Base-by-base conservation (phyloP, 495 filamentous ascomycete genomes). In the Oidiodendron maius region DNA sequence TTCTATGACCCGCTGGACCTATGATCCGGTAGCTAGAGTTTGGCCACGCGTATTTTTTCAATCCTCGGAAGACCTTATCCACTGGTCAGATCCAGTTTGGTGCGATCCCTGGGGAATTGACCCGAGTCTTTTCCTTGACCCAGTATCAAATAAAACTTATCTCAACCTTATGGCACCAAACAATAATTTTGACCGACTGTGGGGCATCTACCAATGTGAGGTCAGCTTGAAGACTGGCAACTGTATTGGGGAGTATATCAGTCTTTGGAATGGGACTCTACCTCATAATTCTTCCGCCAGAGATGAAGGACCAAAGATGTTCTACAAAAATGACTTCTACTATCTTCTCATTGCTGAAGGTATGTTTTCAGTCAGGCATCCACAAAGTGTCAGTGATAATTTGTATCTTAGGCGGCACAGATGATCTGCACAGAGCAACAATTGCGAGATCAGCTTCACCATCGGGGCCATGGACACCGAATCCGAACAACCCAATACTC, bases 291-390 rank as follows among this genome's bases (percentile, higher is more conserved):
- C 20, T 0, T 13, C 24, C 4, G 25, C 48, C 0, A 9, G 39
- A 16, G 64, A 66, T 3, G 75, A 77, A 50, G 75, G 66, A 1
- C 69, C 74, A 9, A 71, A 76, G 57, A 56, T 77, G 16, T 6
- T 71, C 56, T 60, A 67, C n/a, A 66, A 71, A 46, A 65, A 64
- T 9, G 32, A 10, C 3, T 76, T 56, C 41, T 75, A 74, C 52
- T 77, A 77, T 51, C 62, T 77, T 6, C 52, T 71, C 3, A 75
- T 68, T 26, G 74, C 71, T 1, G 74, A 77, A 44, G 75, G 71
- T 3, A n/a, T n/a, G n/a, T n/a, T n/a, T n/a, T n/a, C n/a, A n/a
- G n/a, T n/a, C n/a, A n/a, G n/a, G n/a, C n/a, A n/a, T n/a, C n/a
- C n/a, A n/a, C n/a, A n/a, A n/a, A n/a, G n/a, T n/a, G n/a, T n/a